Conservation (phyloP, 371 early-diverging fungal genomes). For the Smittium culicis region DNA sequence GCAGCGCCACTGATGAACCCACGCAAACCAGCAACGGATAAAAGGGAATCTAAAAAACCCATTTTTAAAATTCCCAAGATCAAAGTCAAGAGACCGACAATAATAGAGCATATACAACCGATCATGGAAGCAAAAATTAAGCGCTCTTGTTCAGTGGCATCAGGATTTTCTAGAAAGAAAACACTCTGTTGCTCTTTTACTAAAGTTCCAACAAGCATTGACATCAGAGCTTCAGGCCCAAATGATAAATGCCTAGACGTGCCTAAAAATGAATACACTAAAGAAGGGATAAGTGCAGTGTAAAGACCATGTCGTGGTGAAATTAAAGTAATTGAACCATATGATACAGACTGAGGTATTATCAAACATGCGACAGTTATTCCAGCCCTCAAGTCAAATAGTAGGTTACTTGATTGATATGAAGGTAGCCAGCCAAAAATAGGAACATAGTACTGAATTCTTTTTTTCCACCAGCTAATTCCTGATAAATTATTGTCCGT, state of each 20-base stretch:
- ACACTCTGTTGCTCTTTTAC: slow-evolving; percentile 25
- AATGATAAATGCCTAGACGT: slow-evolving; percentile 85
- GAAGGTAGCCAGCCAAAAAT: slow-evolving; percentile 73
- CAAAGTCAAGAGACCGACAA: slow-evolving; percentile 82
- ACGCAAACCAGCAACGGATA: slow-evolving; percentile 74
- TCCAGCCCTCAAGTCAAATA: slow-evolving; percentile 63
- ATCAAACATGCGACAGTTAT: slow-evolving; percentile 74
- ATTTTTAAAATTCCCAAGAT: slow-evolving; percentile 80
- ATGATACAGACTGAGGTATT: slow-evolving; percentile 78
- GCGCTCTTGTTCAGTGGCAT: slow-evolving; percentile 32
- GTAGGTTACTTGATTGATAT: slow-evolving; percentile 34
- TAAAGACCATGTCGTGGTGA: slow-evolving; percentile 80
- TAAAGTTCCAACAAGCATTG: slow-evolving; percentile 62
- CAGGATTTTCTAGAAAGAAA: slow-evolving; percentile 39
- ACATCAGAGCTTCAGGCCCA: slow-evolving; percentile 85
- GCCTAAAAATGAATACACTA: slow-evolving; percentile 80
- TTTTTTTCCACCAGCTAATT: neutral
- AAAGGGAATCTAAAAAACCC: slow-evolving; percentile 86
- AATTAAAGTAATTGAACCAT: slow-evolving; percentile 70
- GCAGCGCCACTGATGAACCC: slow-evolving; percentile 91
- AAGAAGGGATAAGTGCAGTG: slow-evolving; percentile 61
- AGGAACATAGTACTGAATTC: slow-evolving; percentile 66
- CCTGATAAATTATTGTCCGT: no score
- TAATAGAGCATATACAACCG: slow-evolving; percentile 58
- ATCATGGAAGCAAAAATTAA: slow-evolving; percentile 42